Evolutionary conservation across 768 basidiomycete species (phyloP).

Genomic region (Mycena maculata): DNA sequence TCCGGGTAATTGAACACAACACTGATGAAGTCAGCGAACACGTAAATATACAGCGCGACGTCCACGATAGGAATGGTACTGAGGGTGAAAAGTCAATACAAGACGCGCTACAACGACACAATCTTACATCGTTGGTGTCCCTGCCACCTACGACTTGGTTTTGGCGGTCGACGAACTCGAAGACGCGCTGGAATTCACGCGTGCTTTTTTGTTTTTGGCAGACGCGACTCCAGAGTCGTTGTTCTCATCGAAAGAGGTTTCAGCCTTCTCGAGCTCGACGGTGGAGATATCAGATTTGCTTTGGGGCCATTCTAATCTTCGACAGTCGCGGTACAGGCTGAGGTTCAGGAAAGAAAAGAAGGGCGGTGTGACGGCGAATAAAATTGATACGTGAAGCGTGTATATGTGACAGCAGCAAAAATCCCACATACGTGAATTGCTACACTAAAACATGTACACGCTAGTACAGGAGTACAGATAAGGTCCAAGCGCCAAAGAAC

Average conservation of each 20-base stretch:
- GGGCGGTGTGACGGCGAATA: too few species aligned
- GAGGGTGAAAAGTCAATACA: too few species aligned
- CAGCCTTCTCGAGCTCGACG: slow-evolving; percentile 24
- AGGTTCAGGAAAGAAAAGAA: too few species aligned
- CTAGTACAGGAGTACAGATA: slow-evolving; percentile 22
- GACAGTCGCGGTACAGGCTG: too few species aligned
- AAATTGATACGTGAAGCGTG: too few species aligned
- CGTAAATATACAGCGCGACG: too few species aligned
- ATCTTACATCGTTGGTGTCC: slow-evolving; percentile 58
- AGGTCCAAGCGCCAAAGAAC: slow-evolving; percentile 22
- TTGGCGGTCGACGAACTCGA: slow-evolving; percentile 32
- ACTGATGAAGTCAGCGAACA: too few species aligned
- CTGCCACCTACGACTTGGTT: slow-evolving; percentile 48
- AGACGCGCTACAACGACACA: slow-evolving; percentile 16
- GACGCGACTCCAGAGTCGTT: slow-evolving; percentile 29
- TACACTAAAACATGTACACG: slow-evolving; percentile 15
- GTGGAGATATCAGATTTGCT: slow-evolving; percentile 53
- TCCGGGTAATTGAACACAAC: slow-evolving; percentile 62
- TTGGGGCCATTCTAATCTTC: slow-evolving; percentile 54
- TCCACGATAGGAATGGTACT: too few species aligned
- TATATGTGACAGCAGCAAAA: too few species aligned
- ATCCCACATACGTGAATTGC: neutral
- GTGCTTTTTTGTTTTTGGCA: slow-evolving; percentile 44
- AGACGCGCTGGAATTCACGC: slow-evolving; percentile 40
- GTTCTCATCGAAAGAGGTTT: slow-evolving; percentile 33